Conservation (phyloP, 495 filamentous ascomycete genomes). For the Pyrenopolyporus hunteri region DNA sequence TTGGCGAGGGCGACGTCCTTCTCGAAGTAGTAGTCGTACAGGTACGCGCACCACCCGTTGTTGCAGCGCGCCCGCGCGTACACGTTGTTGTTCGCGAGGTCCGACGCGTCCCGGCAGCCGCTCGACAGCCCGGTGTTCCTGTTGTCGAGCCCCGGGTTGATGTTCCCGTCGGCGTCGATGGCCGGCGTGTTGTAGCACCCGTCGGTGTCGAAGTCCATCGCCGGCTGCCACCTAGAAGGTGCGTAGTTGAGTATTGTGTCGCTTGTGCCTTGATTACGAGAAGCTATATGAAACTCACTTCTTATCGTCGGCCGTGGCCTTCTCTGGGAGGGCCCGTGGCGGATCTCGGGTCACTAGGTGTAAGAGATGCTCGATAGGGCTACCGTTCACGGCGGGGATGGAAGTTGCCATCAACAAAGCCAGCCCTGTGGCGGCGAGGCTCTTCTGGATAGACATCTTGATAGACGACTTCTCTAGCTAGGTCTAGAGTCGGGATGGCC, state of each 20-base stretch:
- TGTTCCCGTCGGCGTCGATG: constrained; percentile 46
- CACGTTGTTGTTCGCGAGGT: constrained; percentile 54
- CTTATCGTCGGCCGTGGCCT: constrained; percentile 49
- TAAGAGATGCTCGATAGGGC: constrained; percentile 25
- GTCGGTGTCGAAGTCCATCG: constrained; percentile 55
- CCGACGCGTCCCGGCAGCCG: constrained; percentile 48
- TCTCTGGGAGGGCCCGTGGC: constrained; percentile 47
- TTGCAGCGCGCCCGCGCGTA: constrained; percentile 55
- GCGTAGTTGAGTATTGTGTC: neutral
- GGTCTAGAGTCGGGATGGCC: constrained; percentile 2
- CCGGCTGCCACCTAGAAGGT: constrained; percentile 46
- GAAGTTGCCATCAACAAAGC: constrained; percentile 40
- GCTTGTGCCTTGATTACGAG: neutral
- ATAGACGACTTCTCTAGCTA: constrained; percentile 10
- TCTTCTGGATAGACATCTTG: constrained; percentile 43
- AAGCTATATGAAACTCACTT: constrained; percentile 22
- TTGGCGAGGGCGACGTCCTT: constrained; percentile 50
- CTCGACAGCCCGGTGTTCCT: constrained; percentile 39
- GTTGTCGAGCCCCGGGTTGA: constrained; percentile 47
- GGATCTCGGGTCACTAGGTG: constrained; percentile 33
- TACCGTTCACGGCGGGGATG: constrained; percentile 18
- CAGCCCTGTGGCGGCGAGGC: constrained; percentile 44
- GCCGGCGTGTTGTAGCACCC: constrained; percentile 57
- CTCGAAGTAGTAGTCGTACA: constrained; percentile 58
- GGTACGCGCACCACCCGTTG: constrained; percentile 51